A percentile compares a stretch with the other conserved stretches of the same genome.
phyloP scores from a whole-genome alignment of 2,329 filamentous ascomycete genomes.

The Aspergillus sp. region DNA sequence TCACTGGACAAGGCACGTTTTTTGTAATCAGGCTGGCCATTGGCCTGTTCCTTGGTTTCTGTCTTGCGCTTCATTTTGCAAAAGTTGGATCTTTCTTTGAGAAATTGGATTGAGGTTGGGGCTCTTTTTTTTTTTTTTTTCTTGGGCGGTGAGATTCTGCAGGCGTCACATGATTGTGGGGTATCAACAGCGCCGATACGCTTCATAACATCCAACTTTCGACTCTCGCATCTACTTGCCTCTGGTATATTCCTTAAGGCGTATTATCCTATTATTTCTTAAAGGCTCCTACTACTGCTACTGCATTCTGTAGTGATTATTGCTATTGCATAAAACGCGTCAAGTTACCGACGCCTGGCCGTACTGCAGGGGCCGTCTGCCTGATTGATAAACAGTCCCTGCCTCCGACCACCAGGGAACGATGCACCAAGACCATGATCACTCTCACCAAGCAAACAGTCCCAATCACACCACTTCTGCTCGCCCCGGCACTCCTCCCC shows the following conservation, averaged over 20 bases:
- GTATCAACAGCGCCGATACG: conserved; percentile 26
- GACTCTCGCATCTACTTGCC: too few species aligned
- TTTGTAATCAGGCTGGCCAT: conserved; percentile 29
- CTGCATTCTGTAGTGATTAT: too few species aligned
- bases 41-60: conserved; percentile 20
- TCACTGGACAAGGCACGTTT: conserved; percentile 33
- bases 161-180: conserved; percentile 1
- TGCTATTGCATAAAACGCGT: too few species aligned
- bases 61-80: conserved; percentile 40
- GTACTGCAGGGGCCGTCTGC: too few species aligned
- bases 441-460: background rate
- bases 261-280: too few species aligned
- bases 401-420: too few species aligned
- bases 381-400: too few species aligned
- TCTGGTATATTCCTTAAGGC: too few species aligned
- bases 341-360: too few species aligned
- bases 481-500: conserved; percentile 33
- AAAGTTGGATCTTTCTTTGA: background rate
- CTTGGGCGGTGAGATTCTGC: conserved; percentile 12
- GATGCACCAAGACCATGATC: background rate
- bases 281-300: too few species aligned
- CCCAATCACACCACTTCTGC: conserved; percentile 8
- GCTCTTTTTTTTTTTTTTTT: conserved; percentile 3
- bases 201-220: too few species aligned
- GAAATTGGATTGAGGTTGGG: background rate